These are phyloP conservation scores for Petunia axillaris DNA, from an alignment of 257 asterid genomes.

Conservation along the genomic window DNA sequence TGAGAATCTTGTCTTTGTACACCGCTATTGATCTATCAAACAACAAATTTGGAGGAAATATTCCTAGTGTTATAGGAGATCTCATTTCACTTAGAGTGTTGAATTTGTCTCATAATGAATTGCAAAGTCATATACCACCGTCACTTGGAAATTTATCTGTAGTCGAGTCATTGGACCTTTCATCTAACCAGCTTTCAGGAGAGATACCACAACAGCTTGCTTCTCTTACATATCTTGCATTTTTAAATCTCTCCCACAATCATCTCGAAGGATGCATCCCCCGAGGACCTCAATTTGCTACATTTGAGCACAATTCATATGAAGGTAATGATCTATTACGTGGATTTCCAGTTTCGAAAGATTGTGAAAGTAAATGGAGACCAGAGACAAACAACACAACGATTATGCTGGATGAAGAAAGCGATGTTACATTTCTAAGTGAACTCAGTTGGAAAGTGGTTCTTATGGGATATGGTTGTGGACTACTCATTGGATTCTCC, in stretches of 20 bases:
- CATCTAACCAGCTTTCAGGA: constrained; percentile 4
- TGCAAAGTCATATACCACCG: constrained; percentile 20
- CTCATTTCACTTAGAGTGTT: neutral
- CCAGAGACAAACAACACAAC: neutral
- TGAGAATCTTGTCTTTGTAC: constrained; percentile 7
- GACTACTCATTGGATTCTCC: neutral
- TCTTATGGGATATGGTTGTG: constrained; percentile 29
- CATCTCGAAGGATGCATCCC: constrained; percentile 23
- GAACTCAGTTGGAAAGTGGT: constrained; percentile 23
- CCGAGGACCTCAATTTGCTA: neutral
- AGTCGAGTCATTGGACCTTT: constrained; percentile 18
- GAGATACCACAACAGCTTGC: neutral
- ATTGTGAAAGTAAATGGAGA: neutral
- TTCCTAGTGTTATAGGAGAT: neutral
- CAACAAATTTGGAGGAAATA: constrained; percentile 1
- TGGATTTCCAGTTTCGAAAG: constrained; percentile 20
- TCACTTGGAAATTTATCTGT: neutral
- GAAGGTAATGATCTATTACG: constrained; percentile 20
- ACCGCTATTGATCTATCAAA: constrained; percentile 15
- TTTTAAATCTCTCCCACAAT: neutral
- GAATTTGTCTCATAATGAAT: constrained; percentile 16
- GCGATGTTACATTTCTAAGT: neutral
- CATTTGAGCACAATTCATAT: constrained; percentile 21
- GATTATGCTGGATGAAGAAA: neutral
- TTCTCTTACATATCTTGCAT: neutral